Evolutionary conservation across 2,329 filamentous ascomycete species (phyloP).

Genomic region (Colletotrichum limetticola): DNA sequence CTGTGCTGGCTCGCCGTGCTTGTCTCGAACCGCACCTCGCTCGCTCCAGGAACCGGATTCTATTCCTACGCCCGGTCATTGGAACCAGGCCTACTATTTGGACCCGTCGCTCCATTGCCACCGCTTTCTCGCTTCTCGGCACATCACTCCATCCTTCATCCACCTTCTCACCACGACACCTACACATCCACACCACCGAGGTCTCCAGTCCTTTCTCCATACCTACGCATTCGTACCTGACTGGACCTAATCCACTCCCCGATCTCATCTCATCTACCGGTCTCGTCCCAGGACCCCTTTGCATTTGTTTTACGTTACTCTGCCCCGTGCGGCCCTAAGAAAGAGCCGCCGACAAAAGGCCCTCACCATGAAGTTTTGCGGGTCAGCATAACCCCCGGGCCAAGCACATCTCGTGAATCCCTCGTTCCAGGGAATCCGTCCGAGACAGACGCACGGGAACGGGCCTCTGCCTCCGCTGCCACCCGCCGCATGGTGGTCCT

Average conservation of each 20-base stretch:
- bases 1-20: conserved; percentile 3
- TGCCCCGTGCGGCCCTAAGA: conserved; percentile 34
- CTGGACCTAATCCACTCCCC: conserved; percentile 24
- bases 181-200: conserved; percentile 5
- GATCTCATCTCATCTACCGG: conserved; percentile 35
- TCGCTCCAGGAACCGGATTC: conserved; percentile 6
- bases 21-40: conserved; percentile 15
- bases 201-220: conserved; percentile 31
- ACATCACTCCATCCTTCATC: conserved; percentile 1
- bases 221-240: conserved; percentile 19
- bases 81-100: conserved; percentile 13
- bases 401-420: conserved; percentile 34
- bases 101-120: conserved; percentile 21
- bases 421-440: conserved; percentile 30
- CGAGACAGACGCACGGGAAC: conserved; percentile 35
- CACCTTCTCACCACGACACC: not conserved
- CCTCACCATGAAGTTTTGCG: conserved; percentile 35
- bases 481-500: conserved; percentile 33
- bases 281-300: conserved; percentile 25
- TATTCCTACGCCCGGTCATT: conserved; percentile 8
- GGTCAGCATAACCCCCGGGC: conserved; percentile 34
- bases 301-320: conserved; percentile 35
- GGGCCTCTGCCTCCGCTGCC: conserved; percentile 33
- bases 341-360: conserved; percentile 36
- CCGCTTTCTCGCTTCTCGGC: conserved; percentile 26